These are phyloP conservation scores for Apiospora rasikravindrae DNA, from an alignment of 2,329 filamentous ascomycete species.

Conservation along the genomic window DNA sequence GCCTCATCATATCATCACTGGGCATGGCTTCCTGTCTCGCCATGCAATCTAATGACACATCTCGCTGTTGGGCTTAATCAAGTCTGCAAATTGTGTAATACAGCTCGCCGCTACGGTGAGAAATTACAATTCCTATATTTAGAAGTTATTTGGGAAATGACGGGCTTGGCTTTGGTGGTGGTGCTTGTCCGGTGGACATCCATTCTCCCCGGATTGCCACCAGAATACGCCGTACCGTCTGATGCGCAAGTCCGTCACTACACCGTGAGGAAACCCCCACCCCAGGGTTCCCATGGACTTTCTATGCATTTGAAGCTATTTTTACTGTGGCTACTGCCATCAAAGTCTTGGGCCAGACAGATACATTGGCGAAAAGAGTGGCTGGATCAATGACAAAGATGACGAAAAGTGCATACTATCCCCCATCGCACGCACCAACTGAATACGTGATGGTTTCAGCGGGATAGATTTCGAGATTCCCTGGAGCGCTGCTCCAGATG, in stretches of 20 bases:
- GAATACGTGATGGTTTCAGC: background rate
- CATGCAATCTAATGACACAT: no score
- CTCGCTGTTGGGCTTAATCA: background rate
- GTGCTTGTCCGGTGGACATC: background rate
- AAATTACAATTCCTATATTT: background rate
- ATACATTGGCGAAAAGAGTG: no score
- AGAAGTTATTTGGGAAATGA: background rate
- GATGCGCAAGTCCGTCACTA: background rate
- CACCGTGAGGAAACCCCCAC: background rate
- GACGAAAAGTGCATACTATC: no score
- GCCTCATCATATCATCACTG: background rate
- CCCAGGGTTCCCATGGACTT: background rate
- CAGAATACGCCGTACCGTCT: conserved; percentile 1
- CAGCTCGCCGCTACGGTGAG: no score
- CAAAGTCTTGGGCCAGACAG: no score
- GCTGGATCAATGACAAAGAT: background rate
- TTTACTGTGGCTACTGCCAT: no score
- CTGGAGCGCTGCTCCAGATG: background rate
- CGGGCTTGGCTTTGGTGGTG: background rate
- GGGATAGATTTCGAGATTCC: background rate
- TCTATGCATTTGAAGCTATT: background rate
- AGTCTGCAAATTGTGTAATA: background rate
- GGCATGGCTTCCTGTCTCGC: background rate
- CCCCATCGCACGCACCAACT: no score
- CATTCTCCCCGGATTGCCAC: background rate